Base-by-base conservation (phyloP, 2,329 filamentous ascomycete species). In the Aspergillus piperis region DNA sequence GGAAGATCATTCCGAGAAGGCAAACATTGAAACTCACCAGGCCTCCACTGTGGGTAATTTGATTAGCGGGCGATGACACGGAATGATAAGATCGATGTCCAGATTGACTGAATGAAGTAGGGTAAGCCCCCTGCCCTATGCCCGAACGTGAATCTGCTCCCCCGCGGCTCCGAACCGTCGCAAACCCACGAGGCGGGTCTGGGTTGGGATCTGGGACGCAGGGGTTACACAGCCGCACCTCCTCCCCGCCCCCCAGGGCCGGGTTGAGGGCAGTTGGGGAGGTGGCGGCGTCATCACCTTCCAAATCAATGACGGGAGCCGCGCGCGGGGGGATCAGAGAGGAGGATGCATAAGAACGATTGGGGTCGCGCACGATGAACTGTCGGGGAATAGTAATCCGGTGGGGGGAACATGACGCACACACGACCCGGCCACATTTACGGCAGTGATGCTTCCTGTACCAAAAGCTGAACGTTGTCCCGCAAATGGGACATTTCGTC, bases 361-460 rank as follows among this genome's bases (percentile, higher is more conserved):
- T 68, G 62, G 77, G 70, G 60, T 83, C 80, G 51, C 89, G 89
- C 25, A 97, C 92, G 65, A 98, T 96, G 74, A 91, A 98, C 72
- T 95, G 91, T 65, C 93, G 86, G 1, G 94, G 94, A 64, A 98
- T 97, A 3, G 91, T 96, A 72, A 98, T 98, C 62, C 92, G 87
- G 75, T 98, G 94, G 3, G 94, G 94, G 2, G 94, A 97, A 78
- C 94, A 98, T 19, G 87, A 83, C 60, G 88, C 88, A 76, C 94
- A 98, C 23, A 98, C 94, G 8, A 98, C 93, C 62, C 92, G 84
- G 49, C 94, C 94, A 73, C 94, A 98, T 84, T 96, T 97, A 85
- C 93, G 86, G 82, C 94, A 98, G 73, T 98, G 94, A 78, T 98
- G 94, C 73, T 96, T 96, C 64, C 94, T 84, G 71, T 91, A 88